These are phyloP conservation scores for Theileria equi DNA, from an alignment of 169 alveolate species.

Conservation along the genomic window DNA sequence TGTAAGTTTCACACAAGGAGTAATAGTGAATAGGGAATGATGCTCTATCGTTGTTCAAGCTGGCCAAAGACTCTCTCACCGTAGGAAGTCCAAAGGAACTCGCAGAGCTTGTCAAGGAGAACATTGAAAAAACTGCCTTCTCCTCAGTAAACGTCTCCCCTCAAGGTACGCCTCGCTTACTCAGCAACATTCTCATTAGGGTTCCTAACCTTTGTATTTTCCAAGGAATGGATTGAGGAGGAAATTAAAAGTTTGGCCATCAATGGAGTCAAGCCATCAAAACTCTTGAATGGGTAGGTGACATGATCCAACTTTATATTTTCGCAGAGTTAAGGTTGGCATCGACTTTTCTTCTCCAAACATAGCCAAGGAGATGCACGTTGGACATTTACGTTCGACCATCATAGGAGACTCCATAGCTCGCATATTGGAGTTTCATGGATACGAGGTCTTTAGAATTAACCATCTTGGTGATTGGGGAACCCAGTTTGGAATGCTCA, in stretches of 20 bases:
- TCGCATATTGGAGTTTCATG: constrained; percentile 69
- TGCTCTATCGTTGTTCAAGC: constrained; percentile 72
- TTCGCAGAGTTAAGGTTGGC: constrained; percentile 68
- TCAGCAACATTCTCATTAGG: constrained; percentile 1
- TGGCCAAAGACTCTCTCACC: constrained; percentile 55
- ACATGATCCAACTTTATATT: not conserved
- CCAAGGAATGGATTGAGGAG: constrained; percentile 51
- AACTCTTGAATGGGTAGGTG: constrained; percentile 7
- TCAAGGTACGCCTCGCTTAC: constrained; percentile 61
- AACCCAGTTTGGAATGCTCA: constrained; percentile 98
- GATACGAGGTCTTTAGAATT: constrained; percentile 82
- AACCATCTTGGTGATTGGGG: constrained; percentile 99
- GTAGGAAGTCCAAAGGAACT: constrained; percentile 74
- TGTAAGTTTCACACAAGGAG: constrained; percentile 39
- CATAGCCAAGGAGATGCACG: constrained; percentile 99
- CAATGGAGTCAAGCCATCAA: constrained; percentile 60
- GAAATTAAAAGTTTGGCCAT: constrained; percentile 37
- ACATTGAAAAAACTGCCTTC: constrained; percentile 57
- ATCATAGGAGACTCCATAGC: constrained; percentile 59
- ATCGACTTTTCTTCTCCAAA: constrained; percentile 99
- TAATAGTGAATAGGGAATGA: constrained; percentile 63
- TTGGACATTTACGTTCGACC: constrained; percentile 98
- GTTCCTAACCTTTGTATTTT: constrained; percentile 59
- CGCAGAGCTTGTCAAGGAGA: constrained; percentile 69
- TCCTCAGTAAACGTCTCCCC: constrained; percentile 80